These are phyloP conservation scores for Pholiota adiposa DNA, from an alignment of 1,284 basidiomycete genomes.

Conservation along the genomic window DNA sequence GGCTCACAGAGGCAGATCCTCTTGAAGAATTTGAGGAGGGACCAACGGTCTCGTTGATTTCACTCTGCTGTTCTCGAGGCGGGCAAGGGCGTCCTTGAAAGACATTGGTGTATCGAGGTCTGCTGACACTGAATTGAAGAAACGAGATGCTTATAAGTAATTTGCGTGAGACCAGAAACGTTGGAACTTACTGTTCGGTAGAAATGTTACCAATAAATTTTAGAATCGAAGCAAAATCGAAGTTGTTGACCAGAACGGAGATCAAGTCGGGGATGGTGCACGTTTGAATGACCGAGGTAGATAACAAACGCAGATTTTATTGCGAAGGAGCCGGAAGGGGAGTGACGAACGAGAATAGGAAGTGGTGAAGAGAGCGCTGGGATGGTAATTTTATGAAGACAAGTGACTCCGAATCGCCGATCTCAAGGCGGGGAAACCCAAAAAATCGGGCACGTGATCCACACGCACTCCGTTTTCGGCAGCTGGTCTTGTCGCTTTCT, in stretches of 20 bases:
- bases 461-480: neutral
- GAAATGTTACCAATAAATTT: slow-evolving; percentile 6
- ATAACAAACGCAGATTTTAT: slow-evolving; percentile 1
- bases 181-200: slow-evolving; percentile 17
- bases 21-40: slow-evolving; percentile 90
- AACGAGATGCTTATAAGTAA: slow-evolving; percentile 19
- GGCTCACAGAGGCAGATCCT: slow-evolving; percentile 79
- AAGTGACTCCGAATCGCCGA: slow-evolving; percentile 2
- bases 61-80: slow-evolving; percentile 88
- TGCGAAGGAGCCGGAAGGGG: neutral
- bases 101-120: slow-evolving; percentile 61
- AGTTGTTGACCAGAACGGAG: neutral
- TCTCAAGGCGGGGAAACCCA: neutral
- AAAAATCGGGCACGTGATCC: slow-evolving; percentile 24
- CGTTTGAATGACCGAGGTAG: slow-evolving; percentile 20
- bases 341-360: neutral
- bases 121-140: slow-evolving; percentile 35
- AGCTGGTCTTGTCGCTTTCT: neutral
- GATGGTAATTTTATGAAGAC: neutral
- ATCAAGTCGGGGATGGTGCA: slow-evolving; percentile 6
- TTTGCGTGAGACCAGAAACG: slow-evolving; percentile 13
- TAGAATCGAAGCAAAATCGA: slow-evolving; percentile 1
- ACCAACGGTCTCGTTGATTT: slow-evolving; percentile 87
- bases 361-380: neutral
- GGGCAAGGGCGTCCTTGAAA: slow-evolving; percentile 76